Percentiles rank a stretch among this genome's conserved stretches.
Evolutionary conservation across 805 yeast species (phyloP).

Genomic region (Sungouiella blattae): DNA sequence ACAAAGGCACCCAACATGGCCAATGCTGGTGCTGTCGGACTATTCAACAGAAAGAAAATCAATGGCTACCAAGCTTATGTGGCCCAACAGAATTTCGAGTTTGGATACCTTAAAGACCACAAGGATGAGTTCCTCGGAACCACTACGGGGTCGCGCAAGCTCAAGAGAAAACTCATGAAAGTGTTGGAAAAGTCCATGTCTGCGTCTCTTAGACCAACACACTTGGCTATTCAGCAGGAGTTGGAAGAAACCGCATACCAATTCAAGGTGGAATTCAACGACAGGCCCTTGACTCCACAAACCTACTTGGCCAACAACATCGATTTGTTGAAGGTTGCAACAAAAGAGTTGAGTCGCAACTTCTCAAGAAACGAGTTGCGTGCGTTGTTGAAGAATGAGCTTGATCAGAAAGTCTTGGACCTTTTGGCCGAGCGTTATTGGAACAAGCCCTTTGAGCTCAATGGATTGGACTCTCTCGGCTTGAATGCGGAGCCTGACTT

Average conservation of each 20-base stretch:
- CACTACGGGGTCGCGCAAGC: slow-evolving; percentile 67
- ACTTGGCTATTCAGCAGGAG: slow-evolving; percentile 79
- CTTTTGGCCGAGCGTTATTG: slow-evolving; percentile 87
- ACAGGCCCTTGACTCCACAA: slow-evolving; percentile 88
- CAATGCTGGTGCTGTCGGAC: slow-evolving; percentile 16
- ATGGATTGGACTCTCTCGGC: neutral
- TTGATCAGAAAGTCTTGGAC: slow-evolving; percentile 88
- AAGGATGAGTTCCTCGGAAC: slow-evolving; percentile 60
- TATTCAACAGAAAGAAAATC: slow-evolving; percentile 46
- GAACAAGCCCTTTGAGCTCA: slow-evolving; percentile 56
- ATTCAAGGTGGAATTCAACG: slow-evolving; percentile 96
- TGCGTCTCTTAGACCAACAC: slow-evolving; percentile 80
- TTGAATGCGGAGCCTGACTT: slow-evolving; percentile 43
- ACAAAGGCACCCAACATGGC: slow-evolving; percentile 61
- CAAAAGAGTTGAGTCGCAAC: slow-evolving; percentile 79
- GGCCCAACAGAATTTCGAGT: slow-evolving; percentile 60
- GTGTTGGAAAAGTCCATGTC: slow-evolving; percentile 93
- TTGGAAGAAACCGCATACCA: slow-evolving; percentile 89
- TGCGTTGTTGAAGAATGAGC: slow-evolving; percentile 71
- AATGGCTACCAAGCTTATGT: slow-evolving; percentile 60
- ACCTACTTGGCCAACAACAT: slow-evolving; percentile 90
- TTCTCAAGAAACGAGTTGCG: slow-evolving; percentile 82
- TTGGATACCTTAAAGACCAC: slow-evolving; percentile 58
- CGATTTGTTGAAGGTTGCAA: slow-evolving; percentile 78
- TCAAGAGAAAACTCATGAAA: slow-evolving; percentile 77